Evolutionary conservation across 2,329 filamentous ascomycete genomes (phyloP), one percentile per base, ranked within the genome.

Genomic region (Alternaria ethzedia): DNA sequence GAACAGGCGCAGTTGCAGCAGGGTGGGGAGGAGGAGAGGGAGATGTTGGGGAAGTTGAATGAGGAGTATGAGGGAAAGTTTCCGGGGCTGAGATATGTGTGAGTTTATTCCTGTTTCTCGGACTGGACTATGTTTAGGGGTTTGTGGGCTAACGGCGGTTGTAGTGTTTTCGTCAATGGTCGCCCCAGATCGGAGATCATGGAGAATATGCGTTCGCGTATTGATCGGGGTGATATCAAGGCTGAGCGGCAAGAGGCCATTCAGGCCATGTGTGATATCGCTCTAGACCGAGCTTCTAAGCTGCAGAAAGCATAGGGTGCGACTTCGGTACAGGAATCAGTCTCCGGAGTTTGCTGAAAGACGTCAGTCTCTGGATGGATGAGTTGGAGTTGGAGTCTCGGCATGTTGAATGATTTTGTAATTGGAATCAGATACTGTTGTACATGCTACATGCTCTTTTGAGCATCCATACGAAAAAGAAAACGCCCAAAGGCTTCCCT

Each of bases 201-300:
- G 90, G 84, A 88, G 66, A 90, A 97, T 73, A 97, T 97, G 92
- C 86, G 86, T 66, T 78, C 81, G 56, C 86, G 94, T 56, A 97
- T 97, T 73, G 86, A 85, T 15, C 83, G 90, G 56, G 89, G 86
- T 2, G 87, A 95, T 77, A 83, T 89, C 55, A 80, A 84, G 23
- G 83, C 83, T 15, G 94, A 97, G 81, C 87, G 93, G 65, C 78
- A 83, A 59, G 91, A 91, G 70, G 92, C 88, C 6, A 90, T 97
- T 54, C 86, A 91, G 85, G 93, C 94, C 44, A 97, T 97, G 92
- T 93, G 93, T 75, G 91, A 94, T 72, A 97, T 97, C 75, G 94
- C 94, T 28, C 87, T 88, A 55, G 93, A 97, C 74, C 87, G 94
- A 52, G 92, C 90, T 1, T 78, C 80, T 30, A 96, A 94, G 79